A percentile compares a stretch with the other conserved stretches of the same genome.
These are phyloP conservation scores for Bremia lactucae DNA, from an alignment of 352 stramenopile genomes.

Conservation along the genomic window DNA sequence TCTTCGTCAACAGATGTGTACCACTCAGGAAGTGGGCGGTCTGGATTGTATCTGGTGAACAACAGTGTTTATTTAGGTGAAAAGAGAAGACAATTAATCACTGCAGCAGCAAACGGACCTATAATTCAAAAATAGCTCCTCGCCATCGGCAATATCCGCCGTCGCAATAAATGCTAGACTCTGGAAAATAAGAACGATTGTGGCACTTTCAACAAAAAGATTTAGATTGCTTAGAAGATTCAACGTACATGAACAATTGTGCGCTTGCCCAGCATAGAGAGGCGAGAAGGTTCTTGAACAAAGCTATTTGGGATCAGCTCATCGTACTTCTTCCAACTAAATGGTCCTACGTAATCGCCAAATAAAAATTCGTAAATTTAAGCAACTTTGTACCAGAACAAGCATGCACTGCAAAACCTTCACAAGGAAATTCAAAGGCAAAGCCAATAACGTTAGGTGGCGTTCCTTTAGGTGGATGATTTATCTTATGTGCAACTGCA, in stretches of 20 bases:
- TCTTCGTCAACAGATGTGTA: conserved; percentile 76
- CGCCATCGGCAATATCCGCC: conserved; percentile 61
- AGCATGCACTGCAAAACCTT: conserved; percentile 25
- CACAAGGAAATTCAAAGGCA: conserved; percentile 66
- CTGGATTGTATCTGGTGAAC: conserved; percentile 63
- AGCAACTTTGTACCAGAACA: not conserved
- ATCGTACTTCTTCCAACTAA: conserved; percentile 41
- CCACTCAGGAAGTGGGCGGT: conserved; percentile 60
- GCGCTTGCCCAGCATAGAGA: conserved; percentile 81
- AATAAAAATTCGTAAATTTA: not conserved
- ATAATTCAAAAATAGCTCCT: conserved; percentile 85
- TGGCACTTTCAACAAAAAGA: no score
- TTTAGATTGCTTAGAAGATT: no score
- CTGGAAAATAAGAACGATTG: no score
- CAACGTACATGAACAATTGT: conserved; percentile 65
- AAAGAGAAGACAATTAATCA: not conserved
- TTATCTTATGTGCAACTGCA: conserved; percentile 79
- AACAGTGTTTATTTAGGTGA: not conserved
- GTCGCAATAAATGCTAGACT: conserved; percentile 66
- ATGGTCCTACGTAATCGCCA: conserved; percentile 68
- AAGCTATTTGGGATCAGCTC: conserved; percentile 78
- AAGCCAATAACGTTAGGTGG: conserved; percentile 75
- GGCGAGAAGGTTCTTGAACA: conserved; percentile 61
- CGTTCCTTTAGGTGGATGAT: conserved; percentile 58
- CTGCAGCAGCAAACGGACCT: conserved; percentile 25